A percentile compares a stretch with the other conserved stretches of the same genome.
phyloP scores from a whole-genome alignment of 257 asterid species.

The Primulina tabacum region DNA sequence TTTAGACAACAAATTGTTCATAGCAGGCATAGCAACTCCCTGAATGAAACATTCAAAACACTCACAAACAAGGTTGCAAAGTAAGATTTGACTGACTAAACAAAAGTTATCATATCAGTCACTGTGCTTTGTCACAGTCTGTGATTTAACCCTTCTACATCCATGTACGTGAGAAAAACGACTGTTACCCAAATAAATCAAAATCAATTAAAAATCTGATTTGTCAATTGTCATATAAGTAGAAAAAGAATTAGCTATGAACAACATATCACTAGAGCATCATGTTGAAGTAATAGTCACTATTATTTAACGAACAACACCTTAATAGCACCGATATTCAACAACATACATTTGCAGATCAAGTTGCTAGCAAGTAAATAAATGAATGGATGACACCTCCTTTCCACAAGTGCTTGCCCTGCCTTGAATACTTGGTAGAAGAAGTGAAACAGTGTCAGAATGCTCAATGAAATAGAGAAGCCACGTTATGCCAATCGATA shows the following conservation, averaged over 20 bases:
- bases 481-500: neutral
- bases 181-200: neutral
- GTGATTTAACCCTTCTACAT: neutral
- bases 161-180: neutral
- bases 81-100: neutral
- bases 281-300: neutral
- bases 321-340: neutral
- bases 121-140: neutral
- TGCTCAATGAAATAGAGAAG: neutral
- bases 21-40: conserved; percentile 97
- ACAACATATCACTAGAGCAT: neutral
- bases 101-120: neutral
- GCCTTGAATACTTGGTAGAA: neutral
- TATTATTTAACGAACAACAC: neutral
- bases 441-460: neutral
- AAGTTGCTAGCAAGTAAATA: neutral
- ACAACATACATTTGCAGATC: neutral
- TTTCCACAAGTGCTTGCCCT: neutral
- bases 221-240: neutral
- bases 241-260: neutral
- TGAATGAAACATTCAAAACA: conserved; percentile 17
- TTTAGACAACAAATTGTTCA: conserved; percentile 86
- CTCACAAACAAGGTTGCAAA: neutral
- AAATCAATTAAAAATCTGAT: neutral
- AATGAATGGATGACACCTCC: neutral